Evolutionary conservation across 129 eudicot species (phyloP), one percentile per base, ranked within the genome.

Genomic region (Artemisia annua): DNA sequence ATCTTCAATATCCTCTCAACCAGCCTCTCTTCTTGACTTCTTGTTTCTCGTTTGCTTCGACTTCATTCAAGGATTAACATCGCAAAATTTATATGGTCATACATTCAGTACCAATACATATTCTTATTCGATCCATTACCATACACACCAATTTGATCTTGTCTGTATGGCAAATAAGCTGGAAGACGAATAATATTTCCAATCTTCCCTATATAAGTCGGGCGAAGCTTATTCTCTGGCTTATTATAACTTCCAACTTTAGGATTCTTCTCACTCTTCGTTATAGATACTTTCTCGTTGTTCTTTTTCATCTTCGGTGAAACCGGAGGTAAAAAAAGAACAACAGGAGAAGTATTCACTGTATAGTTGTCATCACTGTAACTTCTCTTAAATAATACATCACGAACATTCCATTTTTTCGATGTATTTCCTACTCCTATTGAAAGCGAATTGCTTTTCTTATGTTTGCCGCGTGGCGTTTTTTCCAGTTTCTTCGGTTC

Each of bases 371-470:
- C 82, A 48, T 78, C 82, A 18, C 82, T 78, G 26, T 71, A 78
- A 55, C 82, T 78, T 10, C 82, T 72, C 14, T 78, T 78, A 5
- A 78, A 61, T 9, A 78, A 61, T 9, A 78, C 69, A 78, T 78
- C 78, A 71, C 78, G 73, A 71, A 78, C 82, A 62, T 72, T 78
- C 82, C 82, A 78, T 26, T 39, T 39, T 39, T 78, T 78, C 54
- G 78, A 72, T 7, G 28, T 65, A 14, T 48, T 56, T 2, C 50
- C 69, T 1, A 68, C 46, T 10, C 11, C 46, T 39, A 39, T 1
- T 2, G 78, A 73, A 1, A 75, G 78, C 19, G 96, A 87, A 24
- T 71, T 72, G 78, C 90, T 91, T 83, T 91, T 91, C 64, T 78
- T 88, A 48, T 87, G 71, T 43, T 43, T 67, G 62, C 67, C 79